Base-by-base conservation (phyloP, 371 early-diverging fungal genomes). In the Apophysomyces trapeziformis region DNA sequence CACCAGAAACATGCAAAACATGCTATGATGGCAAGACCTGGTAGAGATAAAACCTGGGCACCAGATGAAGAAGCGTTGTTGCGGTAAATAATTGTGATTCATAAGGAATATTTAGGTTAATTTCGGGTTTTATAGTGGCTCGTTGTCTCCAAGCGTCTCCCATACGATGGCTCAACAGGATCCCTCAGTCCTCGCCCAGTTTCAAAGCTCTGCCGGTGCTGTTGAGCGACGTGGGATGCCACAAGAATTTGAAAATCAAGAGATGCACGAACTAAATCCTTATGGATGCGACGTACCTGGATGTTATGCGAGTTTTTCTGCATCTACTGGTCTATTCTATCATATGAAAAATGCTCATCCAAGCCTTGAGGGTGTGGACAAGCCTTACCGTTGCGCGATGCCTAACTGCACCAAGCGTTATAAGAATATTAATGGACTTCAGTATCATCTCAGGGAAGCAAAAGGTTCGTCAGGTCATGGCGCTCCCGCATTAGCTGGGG, bases 391-490 rank as follows among this genome's bases (percentile, higher is more conserved):
- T 14, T 99, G 99, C 70, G 89, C 91, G 0, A 85, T 95, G 76
- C 80, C 86, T 5, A 89, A 85, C 0, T 99, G 99, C 67, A 81
- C 87, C 59, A 96, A 94, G 69, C 79, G 88, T 35, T 99, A 99
- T 86, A 98, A 98, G 75, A 98, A 98, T 78, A 88, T 95, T 69
- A 98, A 96, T 72, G 99, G 99, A 5, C 85, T 99, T 11, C 93
- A 95, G 72, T 97, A 97, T 78, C 98, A 97, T 69, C 82, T 96
- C 38, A 86, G 90, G 46, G 90, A 93, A 62, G 91, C 93, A 38
- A 90, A 90, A 67, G 88, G 87, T 5, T 84, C 89, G 4, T 85
- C 86, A 9, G 76, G 79, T 5, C 84, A 84, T 64, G 77, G 71
- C 4, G 46, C 64, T 9, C 32, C 68, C 11, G 41, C 50, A 8